A percentile compares a stretch with the other conserved stretches of the same genome.
phyloP scores from a whole-genome alignment of 75 land plant species.

The Pseudotsuga menziesii region DNA sequence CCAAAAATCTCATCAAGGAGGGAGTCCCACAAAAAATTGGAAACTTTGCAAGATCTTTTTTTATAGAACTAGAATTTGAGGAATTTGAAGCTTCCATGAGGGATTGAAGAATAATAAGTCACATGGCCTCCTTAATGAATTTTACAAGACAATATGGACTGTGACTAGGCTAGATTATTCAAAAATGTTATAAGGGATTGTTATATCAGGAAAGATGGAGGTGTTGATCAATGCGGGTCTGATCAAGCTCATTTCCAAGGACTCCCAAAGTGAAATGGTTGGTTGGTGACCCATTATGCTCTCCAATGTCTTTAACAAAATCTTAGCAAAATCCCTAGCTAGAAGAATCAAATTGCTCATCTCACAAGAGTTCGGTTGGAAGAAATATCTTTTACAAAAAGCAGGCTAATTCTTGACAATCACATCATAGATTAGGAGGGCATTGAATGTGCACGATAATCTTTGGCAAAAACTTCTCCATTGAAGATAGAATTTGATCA shows the following conservation, averaged over 20 bases:
- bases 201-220: neutral
- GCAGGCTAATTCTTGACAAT: neutral
- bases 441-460: neutral
- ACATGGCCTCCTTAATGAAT: neutral
- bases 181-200: neutral
- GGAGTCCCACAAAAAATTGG: neutral
- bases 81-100: neutral
- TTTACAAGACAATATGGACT: neutral
- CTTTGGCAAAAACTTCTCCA: neutral
- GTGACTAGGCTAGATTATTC: neutral
- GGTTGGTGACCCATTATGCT: neutral
- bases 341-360: neutral
- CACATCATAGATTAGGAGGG: neutral
- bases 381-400: neutral
- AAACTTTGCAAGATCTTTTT: neutral
- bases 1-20: neutral
- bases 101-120: neutral
- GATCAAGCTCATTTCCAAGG: neutral
- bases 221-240: neutral
- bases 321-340: neutral
- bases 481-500: neutral
- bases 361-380: neutral
- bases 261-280: neutral
- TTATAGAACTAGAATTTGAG: neutral
- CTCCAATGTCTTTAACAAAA: neutral